A percentile compares a stretch with the other conserved stretches of the same genome.
phyloP scores from a whole-genome alignment of 2,329 filamentous ascomycete species.

The Penicillium janthinellum region DNA sequence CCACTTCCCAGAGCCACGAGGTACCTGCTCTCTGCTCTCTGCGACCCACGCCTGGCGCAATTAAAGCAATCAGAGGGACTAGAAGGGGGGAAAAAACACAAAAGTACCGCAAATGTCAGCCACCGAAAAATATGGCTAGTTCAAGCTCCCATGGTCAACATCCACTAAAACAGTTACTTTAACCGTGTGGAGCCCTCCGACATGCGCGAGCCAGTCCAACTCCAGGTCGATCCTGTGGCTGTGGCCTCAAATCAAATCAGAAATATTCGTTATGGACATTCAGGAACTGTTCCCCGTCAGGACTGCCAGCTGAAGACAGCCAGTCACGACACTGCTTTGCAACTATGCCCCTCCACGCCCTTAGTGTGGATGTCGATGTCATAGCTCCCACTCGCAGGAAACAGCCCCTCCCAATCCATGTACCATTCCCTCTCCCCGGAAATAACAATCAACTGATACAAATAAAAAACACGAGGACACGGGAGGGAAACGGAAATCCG shows the following conservation, averaged over 20 bases:
- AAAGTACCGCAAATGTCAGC: conserved; percentile 7
- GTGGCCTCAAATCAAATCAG: conserved; percentile 18
- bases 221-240: conserved; percentile 26
- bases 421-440: conserved; percentile 5
- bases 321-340: conserved; percentile 4
- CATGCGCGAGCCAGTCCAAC: conserved; percentile 19
- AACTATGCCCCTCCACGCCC: not conserved
- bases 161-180: conserved; percentile 1
- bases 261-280: conserved; percentile 6
- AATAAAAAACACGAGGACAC: not conserved
- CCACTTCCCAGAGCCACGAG: not conserved
- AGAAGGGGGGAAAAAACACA: not conserved
- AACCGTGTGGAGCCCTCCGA: conserved; percentile 15
- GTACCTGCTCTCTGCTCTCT: not conserved
- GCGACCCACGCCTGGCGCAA: not conserved
- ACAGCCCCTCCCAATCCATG: conserved; percentile 18
- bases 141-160: conserved; percentile 18
- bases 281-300: conserved; percentile 4
- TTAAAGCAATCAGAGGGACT: not conserved
- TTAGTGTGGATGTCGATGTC: conserved; percentile 21
- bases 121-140: conserved; percentile 4
- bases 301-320: not conserved
- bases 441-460: not conserved
- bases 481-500: conserved; percentile 3
- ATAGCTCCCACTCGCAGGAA: conserved; percentile 13